phyloP scores from a whole-genome alignment of 1,284 basidiomycete genomes.

The Rhodotorula sp. region DNA sequence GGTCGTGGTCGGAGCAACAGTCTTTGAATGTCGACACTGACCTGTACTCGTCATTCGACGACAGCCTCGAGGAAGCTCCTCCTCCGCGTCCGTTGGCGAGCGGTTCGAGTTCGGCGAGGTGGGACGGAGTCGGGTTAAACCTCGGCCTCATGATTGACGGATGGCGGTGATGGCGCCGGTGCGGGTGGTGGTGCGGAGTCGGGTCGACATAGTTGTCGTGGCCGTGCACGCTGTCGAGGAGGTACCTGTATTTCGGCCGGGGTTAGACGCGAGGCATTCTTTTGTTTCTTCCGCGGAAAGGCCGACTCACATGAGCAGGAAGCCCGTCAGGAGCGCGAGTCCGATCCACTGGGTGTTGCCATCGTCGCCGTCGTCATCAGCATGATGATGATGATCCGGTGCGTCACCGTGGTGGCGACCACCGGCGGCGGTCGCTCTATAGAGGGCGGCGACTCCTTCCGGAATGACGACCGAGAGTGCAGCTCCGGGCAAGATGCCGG shows the following conservation, averaged over 20 bases:
- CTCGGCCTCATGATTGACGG: conserved; percentile 12
- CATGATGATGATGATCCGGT: conserved; percentile 23
- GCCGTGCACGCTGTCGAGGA: conserved; percentile 37
- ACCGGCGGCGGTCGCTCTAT: neutral
- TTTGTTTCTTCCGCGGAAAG: too few species aligned
- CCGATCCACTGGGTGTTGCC: conserved; percentile 57
- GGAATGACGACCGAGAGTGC: conserved; percentile 88
- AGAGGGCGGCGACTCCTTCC: conserved; percentile 53
- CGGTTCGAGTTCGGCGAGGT: conserved; percentile 35
- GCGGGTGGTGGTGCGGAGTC: conserved; percentile 44
- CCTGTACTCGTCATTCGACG: neutral
- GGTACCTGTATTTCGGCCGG: conserved; percentile 45
- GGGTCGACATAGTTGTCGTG: conserved; percentile 50
- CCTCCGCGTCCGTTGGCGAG: conserved; percentile 16
- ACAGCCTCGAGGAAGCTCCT: neutral
- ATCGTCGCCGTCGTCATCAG: conserved; percentile 14
- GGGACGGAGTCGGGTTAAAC: conserved; percentile 20
- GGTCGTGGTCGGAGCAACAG: neutral
- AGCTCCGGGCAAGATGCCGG: conserved; percentile 82
- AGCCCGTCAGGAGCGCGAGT: conserved; percentile 71
- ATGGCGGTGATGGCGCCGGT: conserved; percentile 7
- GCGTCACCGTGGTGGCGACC: conserved; percentile 12
- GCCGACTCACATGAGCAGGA: conserved; percentile 73
- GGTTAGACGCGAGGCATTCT: conserved; percentile 25
- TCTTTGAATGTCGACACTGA: neutral